Percentiles rank a stretch among this genome's conserved stretches.
These are phyloP conservation scores for Gentiana dahurica DNA, from an alignment of 257 asterid genomes.

Conservation along the genomic window DNA sequence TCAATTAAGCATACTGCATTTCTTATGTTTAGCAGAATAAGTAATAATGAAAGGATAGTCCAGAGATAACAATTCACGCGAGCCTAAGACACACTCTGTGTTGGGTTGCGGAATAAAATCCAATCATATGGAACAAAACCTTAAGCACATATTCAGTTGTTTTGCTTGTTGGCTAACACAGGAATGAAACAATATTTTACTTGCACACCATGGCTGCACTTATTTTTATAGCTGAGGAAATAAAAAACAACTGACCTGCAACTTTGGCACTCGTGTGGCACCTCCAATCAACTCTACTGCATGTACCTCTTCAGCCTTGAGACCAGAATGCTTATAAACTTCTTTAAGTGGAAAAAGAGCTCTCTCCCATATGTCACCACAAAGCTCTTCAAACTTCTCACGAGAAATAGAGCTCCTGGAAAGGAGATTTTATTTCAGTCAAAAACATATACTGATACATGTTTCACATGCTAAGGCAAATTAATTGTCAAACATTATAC, in stretches of 20 bases:
- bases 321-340: conserved; percentile 63
- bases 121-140: too few relatives aligned
- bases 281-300: conserved; percentile 99
- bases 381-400: conserved; percentile 92
- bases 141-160: too few relatives aligned
- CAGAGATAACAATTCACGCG: too few relatives aligned
- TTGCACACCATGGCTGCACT: too few relatives aligned
- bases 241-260: conserved; percentile 52
- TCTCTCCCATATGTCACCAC: conserved; percentile 83
- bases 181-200: too few relatives aligned
- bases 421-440: conserved; percentile 8
- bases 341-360: conserved; percentile 79
- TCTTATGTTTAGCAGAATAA: too few relatives aligned
- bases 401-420: conserved; percentile 91
- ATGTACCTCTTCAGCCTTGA: conserved; percentile 63
- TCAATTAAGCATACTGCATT: too few relatives aligned
- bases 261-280: conserved; percentile 95
- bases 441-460: neutral
- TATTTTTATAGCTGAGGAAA: neutral
- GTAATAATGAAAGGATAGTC: too few relatives aligned
- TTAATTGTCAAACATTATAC: neutral
- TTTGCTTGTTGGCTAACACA: too few relatives aligned
- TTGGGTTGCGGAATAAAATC: too few relatives aligned
- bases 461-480: neutral
- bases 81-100: too few relatives aligned